Conservation (phyloP, 208 protist species). For the Leishmania tarentolae region DNA sequence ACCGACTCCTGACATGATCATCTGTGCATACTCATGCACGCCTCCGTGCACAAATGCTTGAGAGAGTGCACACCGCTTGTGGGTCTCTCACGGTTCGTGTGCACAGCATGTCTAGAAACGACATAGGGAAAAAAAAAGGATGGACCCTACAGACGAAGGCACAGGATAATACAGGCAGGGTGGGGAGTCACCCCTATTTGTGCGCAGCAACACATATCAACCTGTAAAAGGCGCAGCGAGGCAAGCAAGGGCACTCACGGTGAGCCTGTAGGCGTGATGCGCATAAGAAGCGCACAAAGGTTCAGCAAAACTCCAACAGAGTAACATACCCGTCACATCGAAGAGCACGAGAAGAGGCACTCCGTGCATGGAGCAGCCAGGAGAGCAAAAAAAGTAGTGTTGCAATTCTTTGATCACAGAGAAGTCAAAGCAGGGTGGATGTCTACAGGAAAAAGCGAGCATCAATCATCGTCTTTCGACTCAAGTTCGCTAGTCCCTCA, state of each 20-base stretch:
- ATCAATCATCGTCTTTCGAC: constrained; percentile 83
- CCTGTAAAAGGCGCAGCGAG: background rate
- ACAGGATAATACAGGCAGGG: background rate
- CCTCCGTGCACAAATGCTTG: background rate
- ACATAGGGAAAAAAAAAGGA: background rate
- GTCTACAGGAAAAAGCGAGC: constrained; percentile 74
- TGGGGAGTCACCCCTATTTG: background rate
- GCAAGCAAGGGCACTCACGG: background rate
- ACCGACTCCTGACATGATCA: background rate
- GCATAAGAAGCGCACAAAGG: background rate
- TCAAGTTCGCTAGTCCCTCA: constrained; percentile 73
- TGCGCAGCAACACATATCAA: background rate
- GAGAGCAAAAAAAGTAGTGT: background rate
- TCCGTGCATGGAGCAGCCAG: background rate
- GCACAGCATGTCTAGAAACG: background rate
- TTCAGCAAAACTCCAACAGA: background rate
- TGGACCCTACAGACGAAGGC: background rate
- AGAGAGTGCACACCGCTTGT: background rate
- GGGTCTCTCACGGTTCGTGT: background rate
- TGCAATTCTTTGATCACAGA: too few species aligned
- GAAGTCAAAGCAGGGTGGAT: background rate
- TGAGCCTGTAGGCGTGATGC: background rate
- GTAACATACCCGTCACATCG: background rate
- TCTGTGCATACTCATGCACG: background rate
- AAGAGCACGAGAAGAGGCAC: background rate